These are phyloP conservation scores for Plasmodium berghei DNA, from an alignment of 169 alveolate species.

Conservation along the genomic window DNA sequence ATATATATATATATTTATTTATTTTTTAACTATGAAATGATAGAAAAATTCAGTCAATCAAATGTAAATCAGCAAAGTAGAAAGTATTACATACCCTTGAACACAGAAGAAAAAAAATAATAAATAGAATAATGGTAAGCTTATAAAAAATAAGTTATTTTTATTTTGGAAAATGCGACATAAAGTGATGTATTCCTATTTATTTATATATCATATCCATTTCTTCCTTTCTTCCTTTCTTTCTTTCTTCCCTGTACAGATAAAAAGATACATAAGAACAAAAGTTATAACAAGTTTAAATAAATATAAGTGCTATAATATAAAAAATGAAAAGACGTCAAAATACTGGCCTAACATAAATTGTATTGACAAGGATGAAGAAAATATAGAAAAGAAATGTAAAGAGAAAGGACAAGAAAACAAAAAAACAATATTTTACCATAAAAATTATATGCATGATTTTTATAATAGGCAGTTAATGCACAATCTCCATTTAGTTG, in stretches of 20 bases:
- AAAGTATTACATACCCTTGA: too few species aligned
- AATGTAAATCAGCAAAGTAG: too few species aligned
- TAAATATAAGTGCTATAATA: conserved; percentile 68
- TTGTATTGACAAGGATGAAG: conserved; percentile 57
- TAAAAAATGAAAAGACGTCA: conserved; percentile 61
- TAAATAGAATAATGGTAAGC: too few species aligned
- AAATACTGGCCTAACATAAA: conserved; percentile 64
- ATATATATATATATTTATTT: too few species aligned
- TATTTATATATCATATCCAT: background rate
- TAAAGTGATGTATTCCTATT: too few species aligned
- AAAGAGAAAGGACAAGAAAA: conserved; percentile 5
- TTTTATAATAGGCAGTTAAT: conserved; percentile 79
- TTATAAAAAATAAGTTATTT: too few species aligned
- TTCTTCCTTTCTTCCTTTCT: background rate
- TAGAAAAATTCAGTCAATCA: too few species aligned
- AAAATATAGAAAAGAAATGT: conserved; percentile 19
- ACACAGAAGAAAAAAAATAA: too few species aligned
- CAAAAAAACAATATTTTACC: conserved; percentile 66
- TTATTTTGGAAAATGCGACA: too few species aligned
- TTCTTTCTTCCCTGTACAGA: conserved; percentile 1
- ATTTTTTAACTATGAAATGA: too few species aligned
- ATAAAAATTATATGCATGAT: conserved; percentile 73
- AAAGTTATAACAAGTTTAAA: conserved; percentile 65
- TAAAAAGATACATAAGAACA: conserved; percentile 69
- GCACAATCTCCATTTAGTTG: conserved; percentile 81